A percentile compares a stretch with the other conserved stretches of the same genome.
Conservation (phyloP, 2,329 filamentous ascomycete species). For the Berkeleyomyces rouxiae region DNA sequence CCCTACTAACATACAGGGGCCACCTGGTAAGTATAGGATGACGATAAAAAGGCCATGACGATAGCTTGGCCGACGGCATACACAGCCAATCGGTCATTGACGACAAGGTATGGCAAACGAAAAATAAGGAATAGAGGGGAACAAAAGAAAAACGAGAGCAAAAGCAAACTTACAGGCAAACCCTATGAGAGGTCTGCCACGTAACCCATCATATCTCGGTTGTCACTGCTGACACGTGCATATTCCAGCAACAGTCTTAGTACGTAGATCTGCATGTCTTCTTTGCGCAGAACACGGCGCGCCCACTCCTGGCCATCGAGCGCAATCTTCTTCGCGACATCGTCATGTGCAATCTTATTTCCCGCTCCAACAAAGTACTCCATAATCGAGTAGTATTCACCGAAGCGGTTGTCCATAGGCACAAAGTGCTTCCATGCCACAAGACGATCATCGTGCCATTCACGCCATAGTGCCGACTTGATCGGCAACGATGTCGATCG, state of each 20-base stretch:
- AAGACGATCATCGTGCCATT: constrained; percentile 65
- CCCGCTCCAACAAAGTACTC: constrained; percentile 46
- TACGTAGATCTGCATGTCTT: constrained; percentile 60
- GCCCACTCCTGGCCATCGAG: constrained; percentile 51
- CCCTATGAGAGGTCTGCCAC: constrained; percentile 28
- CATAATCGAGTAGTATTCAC: constrained; percentile 56
- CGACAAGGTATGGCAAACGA: not conserved
- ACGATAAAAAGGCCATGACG: not conserved
- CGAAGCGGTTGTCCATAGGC: constrained; percentile 58
- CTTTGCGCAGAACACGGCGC: constrained; percentile 46
- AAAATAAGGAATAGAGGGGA: not conserved
- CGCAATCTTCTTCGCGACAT: constrained; percentile 46
- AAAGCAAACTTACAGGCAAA: not conserved
- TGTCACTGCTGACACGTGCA: constrained; percentile 36
- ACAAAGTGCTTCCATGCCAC: constrained; percentile 69
- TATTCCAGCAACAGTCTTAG: constrained; percentile 49
- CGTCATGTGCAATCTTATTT: constrained; percentile 22
- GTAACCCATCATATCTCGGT: constrained; percentile 37
- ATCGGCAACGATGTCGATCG: constrained; percentile 53
- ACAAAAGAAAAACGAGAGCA: not conserved
- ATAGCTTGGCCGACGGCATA: not conserved
- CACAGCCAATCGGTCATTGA: too few relatives aligned
- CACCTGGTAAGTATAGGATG: constrained; percentile 18
- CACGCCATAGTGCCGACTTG: constrained; percentile 61
- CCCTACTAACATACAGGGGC: too few relatives aligned